These are phyloP conservation scores for Alloascoidea hylecoeti DNA, from an alignment of 805 yeast species.

Conservation along the genomic window DNA sequence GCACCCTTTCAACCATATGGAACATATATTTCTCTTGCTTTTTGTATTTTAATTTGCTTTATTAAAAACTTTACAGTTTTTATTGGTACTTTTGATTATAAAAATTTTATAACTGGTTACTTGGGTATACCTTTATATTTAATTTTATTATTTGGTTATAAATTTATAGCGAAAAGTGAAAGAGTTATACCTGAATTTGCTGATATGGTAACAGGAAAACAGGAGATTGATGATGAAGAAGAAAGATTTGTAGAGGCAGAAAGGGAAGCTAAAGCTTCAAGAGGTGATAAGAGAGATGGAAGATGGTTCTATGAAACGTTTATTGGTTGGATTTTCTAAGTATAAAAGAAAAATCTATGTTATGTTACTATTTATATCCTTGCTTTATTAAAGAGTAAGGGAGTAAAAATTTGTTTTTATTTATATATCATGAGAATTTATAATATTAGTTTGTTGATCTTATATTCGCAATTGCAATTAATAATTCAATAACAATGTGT, in stretches of 20 bases:
- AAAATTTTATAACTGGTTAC: constrained; percentile 64
- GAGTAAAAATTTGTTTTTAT: no score
- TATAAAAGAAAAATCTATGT: not conserved
- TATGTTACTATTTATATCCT: no score
- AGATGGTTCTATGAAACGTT: constrained; percentile 1
- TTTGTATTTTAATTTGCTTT: constrained; percentile 20
- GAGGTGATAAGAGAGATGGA: not conserved
- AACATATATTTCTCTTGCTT: constrained; percentile 34
- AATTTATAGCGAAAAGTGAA: constrained; percentile 36
- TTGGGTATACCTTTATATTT: constrained; percentile 58
- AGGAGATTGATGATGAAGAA: constrained; percentile 38
- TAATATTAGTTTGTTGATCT: no score
- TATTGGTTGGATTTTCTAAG: constrained; percentile 1
- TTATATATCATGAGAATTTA: no score
- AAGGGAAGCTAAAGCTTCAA: constrained; percentile 4
- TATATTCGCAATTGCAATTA: no score
- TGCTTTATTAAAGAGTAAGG: no score
- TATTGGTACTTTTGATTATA: constrained; percentile 40
- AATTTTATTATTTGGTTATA: constrained; percentile 42
- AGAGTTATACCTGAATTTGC: constrained; percentile 37
- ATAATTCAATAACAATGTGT: no score
- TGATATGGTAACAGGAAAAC: constrained; percentile 41
- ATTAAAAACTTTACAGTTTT: constrained; percentile 30
- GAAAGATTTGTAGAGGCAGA: constrained; percentile 22
- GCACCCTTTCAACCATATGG: constrained; percentile 62